Evolutionary conservation across 306 rosid genomes (phyloP).

Genomic region (Sicyos edulis): DNA sequence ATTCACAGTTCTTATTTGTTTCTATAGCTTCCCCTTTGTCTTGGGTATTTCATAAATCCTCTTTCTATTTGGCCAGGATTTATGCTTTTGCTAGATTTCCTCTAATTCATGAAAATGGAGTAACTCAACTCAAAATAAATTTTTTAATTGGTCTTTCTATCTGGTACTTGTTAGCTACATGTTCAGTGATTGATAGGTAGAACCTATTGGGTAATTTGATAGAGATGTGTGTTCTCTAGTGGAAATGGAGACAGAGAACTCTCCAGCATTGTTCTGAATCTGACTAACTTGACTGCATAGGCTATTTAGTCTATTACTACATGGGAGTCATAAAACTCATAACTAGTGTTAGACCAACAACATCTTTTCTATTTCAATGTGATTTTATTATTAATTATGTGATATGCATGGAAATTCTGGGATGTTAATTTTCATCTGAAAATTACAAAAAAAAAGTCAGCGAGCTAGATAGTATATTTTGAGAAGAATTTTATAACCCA

Average conservation of each 20-base stretch:
- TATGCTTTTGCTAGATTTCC: not conserved
- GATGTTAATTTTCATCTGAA: not conserved
- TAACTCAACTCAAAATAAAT: not conserved
- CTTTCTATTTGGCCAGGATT: not conserved
- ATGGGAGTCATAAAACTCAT: not conserved
- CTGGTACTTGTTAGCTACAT: not conserved
- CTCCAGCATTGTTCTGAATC: not conserved
- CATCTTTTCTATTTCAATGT: not conserved
- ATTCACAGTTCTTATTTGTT: slow-evolving; percentile 7
- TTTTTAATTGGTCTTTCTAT: not conserved
- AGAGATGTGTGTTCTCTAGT: not conserved
- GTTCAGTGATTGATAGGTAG: not conserved
- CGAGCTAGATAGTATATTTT: too few species aligned
- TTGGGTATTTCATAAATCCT: slow-evolving; percentile 7
- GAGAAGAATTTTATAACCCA: not conserved
- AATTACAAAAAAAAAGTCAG: not conserved
- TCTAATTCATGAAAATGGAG: not conserved
- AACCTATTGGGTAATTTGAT: not conserved
- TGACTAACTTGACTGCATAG: not conserved
- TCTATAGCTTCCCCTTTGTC: not conserved
- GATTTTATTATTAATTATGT: not conserved
- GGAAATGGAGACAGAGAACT: not conserved
- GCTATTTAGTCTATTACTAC: not conserved
- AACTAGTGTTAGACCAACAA: not conserved
- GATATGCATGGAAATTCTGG: not conserved